Evolutionary conservation across 495 filamentous ascomycete genomes (phyloP).

Genomic region (Hypoxylon intermedium): DNA sequence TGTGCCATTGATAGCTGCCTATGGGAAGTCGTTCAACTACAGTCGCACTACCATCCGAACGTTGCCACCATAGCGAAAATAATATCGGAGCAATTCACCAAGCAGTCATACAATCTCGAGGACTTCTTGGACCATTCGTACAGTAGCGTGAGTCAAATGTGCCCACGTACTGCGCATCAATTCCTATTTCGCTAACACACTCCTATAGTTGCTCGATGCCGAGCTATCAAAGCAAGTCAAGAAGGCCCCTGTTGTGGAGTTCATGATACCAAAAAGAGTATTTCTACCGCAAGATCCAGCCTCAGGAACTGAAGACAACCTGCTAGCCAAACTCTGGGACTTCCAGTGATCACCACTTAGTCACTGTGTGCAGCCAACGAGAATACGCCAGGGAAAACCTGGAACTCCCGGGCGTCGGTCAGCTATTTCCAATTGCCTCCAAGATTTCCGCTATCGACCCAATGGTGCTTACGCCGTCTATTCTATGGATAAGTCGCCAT

Average conservation of each 20-base stretch:
- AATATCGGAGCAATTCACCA: conserved; percentile 96
- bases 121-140: conserved; percentile 98
- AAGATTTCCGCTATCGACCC: conserved; percentile 14
- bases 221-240: conserved; percentile 83
- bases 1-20: conserved; percentile 87
- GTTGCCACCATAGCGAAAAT: conserved; percentile 94
- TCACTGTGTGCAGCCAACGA: conserved; percentile 8
- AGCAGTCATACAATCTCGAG: conserved; percentile 87
- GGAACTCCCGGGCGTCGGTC: conserved; percentile 11
- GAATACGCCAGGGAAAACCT: conserved; percentile 6
- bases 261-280: conserved; percentile 89
- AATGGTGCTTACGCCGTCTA: conserved; percentile 21
- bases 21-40: conserved; percentile 91
- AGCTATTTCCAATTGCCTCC: conserved; percentile 10
- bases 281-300: conserved; percentile 65
- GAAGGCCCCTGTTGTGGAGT: conserved; percentile 88
- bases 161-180: not conserved
- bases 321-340: conserved; percentile 64
- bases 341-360: conserved; percentile 47
- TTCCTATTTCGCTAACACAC: conserved; percentile 40
- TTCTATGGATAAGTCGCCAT: conserved; percentile 15
- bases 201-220: conserved; percentile 71
- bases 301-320: conserved; percentile 52
- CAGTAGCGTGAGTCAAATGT: conserved; percentile 67
- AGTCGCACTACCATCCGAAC: conserved; percentile 96